Conservation (phyloP, 2,329 filamentous ascomycete species). For the Sarocladiaceae sp. region DNA sequence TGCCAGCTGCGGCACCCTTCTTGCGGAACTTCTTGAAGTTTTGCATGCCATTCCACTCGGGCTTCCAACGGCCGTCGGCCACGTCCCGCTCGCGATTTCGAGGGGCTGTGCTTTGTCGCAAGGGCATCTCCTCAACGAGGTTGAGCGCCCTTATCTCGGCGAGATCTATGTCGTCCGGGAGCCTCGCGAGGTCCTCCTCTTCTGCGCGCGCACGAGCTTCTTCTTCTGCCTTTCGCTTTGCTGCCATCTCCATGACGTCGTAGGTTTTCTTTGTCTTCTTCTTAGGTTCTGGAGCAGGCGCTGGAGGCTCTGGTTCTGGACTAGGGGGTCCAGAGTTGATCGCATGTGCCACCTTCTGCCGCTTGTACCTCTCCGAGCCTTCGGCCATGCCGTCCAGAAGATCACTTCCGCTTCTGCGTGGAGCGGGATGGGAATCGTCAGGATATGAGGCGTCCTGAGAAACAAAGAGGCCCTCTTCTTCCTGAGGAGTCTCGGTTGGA, state of each 20-base stretch:
- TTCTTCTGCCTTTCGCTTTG: conserved; percentile 57
- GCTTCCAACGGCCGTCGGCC: conserved; percentile 67
- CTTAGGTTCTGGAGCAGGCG: conserved; percentile 23
- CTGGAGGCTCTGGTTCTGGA: conserved; percentile 19
- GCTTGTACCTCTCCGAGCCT: conserved; percentile 72
- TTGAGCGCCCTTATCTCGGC: conserved; percentile 69
- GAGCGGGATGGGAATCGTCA: conserved; percentile 16
- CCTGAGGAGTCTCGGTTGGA: conserved; percentile 12
- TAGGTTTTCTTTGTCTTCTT: conserved; percentile 56
- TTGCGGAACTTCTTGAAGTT: conserved; percentile 90
- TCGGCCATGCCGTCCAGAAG: conserved; percentile 71
- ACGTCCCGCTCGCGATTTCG: conserved; percentile 44
- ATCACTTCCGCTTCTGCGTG: conserved; percentile 31
- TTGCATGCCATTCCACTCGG: conserved; percentile 86
- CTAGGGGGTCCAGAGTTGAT: conserved; percentile 34
- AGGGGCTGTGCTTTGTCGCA: conserved; percentile 27
- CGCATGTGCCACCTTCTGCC: conserved; percentile 62
- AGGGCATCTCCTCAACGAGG: conserved; percentile 67
- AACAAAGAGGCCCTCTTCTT: conserved; percentile 50
- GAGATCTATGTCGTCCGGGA: conserved; percentile 63
- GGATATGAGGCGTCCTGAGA: conserved; percentile 38
- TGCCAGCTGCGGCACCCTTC: conserved; percentile 44
- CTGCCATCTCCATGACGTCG: conserved; percentile 65
- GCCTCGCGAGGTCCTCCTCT: conserved; percentile 46
- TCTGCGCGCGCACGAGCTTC: conserved; percentile 58